Percentiles rank a stretch among this genome's conserved stretches.
phyloP scores from a whole-genome alignment of 345 rosid species.

The Brassica rapa region DNA sequence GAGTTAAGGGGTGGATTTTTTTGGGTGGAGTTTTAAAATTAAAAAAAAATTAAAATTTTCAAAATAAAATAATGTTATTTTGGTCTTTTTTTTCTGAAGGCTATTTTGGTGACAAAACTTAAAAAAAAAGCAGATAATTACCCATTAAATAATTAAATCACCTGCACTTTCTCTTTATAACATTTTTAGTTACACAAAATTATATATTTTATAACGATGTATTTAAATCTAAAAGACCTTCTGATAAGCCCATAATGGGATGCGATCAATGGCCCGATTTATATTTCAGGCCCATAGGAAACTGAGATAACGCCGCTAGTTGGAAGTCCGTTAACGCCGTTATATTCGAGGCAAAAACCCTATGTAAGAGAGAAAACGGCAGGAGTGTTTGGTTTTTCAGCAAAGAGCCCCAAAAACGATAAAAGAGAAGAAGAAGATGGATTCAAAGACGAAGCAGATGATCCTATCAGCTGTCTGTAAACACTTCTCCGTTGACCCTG shows the following conservation, averaged over 20 bases:
- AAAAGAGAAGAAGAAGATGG: conserved; percentile 2
- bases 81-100: no score
- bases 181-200: no score
- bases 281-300: conserved; percentile 4
- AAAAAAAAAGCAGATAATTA: no score
- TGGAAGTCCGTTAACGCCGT: conserved; percentile 29
- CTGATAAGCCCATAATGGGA: conserved; percentile 1
- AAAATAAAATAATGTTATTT: no score
- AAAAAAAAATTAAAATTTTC: no score
- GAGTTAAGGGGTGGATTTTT: no score
- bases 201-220: no score
- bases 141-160: no score
- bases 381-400: conserved; percentile 1
- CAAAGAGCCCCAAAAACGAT: not conserved
- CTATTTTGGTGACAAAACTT: no score
- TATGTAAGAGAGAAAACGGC: conserved; percentile 21
- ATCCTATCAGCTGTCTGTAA: conserved; percentile 58
- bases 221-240: no score
- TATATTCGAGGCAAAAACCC: conserved; percentile 29
- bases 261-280: not conserved
- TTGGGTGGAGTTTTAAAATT: no score
- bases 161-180: no score
- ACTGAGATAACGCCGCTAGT: conserved; percentile 33
- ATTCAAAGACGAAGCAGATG: conserved; percentile 46
- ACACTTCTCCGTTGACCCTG: conserved; percentile 57